Evolutionary conservation across 495 filamentous ascomycete species (phyloP).

Genomic region (Viridothelium virens): DNA sequence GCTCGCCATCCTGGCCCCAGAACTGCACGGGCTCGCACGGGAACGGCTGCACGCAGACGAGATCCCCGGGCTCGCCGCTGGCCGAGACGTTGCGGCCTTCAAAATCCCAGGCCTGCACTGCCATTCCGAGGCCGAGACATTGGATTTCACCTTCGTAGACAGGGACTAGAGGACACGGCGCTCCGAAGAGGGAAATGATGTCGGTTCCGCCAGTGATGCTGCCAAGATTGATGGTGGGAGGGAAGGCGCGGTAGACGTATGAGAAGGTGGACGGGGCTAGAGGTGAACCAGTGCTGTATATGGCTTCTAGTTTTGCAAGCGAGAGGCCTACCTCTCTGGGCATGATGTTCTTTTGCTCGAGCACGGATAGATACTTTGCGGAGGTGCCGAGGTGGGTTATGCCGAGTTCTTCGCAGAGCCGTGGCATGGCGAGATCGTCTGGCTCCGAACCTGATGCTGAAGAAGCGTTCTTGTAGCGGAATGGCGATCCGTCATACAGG

Average conservation of each 20-base stretch:
- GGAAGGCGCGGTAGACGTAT: constrained; percentile 78
- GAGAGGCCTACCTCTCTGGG: constrained; percentile 47
- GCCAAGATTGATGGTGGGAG: constrained; percentile 63
- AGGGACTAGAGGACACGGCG: constrained; percentile 74
- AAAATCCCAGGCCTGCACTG: constrained; percentile 67
- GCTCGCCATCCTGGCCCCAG: constrained; percentile 63
- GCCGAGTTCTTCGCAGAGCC: constrained; percentile 57
- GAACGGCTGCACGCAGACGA: constrained; percentile 81
- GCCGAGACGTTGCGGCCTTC: constrained; percentile 44
- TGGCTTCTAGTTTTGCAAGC: constrained; percentile 56
- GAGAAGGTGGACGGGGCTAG: constrained; percentile 86
- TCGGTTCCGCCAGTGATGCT: constrained; percentile 88
- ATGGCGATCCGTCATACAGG: constrained; percentile 84
- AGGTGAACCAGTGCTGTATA: constrained; percentile 90
- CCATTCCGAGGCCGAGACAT: constrained; percentile 85
- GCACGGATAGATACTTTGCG: constrained; percentile 82
- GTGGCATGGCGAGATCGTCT: constrained; percentile 63
- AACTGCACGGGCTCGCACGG: constrained; percentile 86
- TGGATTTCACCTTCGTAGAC: constrained; percentile 87
- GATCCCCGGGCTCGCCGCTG: constrained; percentile 70
- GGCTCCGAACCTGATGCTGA: constrained; percentile 30
- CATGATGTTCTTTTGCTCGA: constrained; percentile 70
- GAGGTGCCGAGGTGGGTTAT: constrained; percentile 91
- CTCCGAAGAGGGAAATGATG: constrained; percentile 89
- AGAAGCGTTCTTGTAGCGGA: constrained; percentile 36